These are phyloP conservation scores for Hyaloperonospora brassicae DNA, from an alignment of 352 stramenopile species.

Conservation along the genomic window DNA sequence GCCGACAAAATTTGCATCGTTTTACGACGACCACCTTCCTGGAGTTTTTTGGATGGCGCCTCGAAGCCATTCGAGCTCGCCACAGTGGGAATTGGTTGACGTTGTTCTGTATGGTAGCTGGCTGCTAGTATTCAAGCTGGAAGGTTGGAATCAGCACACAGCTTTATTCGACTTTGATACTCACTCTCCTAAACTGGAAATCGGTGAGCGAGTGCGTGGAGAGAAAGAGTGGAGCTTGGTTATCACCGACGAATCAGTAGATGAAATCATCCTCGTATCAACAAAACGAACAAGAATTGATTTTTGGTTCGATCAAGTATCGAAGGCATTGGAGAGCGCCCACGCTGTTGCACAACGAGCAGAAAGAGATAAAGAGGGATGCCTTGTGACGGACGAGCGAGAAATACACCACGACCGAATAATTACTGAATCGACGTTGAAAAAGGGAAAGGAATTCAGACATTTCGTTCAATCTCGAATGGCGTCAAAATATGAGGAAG, in stretches of 20 bases:
- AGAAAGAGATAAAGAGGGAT: slow-evolving; percentile 18
- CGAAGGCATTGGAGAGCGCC: slow-evolving; percentile 27
- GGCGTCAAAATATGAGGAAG: background rate
- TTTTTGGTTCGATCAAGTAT: slow-evolving; percentile 55
- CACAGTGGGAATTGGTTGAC: slow-evolving; percentile 36
- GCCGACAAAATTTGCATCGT: slow-evolving; percentile 28
- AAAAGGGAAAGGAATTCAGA: slow-evolving; percentile 4
- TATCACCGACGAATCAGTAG: slow-evolving; percentile 10
- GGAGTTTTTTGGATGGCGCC: slow-evolving; percentile 37
- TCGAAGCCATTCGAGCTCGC: slow-evolving; percentile 2
- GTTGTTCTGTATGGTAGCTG: slow-evolving; percentile 29
- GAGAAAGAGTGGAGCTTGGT: slow-evolving; percentile 41
- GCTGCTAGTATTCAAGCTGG: slow-evolving; percentile 34
- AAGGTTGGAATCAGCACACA: slow-evolving; percentile 32
- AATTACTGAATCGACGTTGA: slow-evolving; percentile 5
- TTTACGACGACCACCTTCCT: slow-evolving; percentile 43
- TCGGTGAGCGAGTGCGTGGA: slow-evolving; percentile 22
- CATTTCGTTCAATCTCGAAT: background rate
- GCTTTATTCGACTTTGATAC: slow-evolving; percentile 24
- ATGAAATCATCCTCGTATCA: slow-evolving; percentile 24
- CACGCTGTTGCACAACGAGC: slow-evolving; percentile 7
- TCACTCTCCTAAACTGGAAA: slow-evolving; percentile 12
- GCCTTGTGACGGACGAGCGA: slow-evolving; percentile 15
- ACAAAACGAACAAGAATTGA: slow-evolving; percentile 43
- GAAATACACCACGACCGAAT: slow-evolving; percentile 1